Base-by-base conservation (phyloP, 805 yeast species). In the Saccharomycopsis babjevae region DNA sequence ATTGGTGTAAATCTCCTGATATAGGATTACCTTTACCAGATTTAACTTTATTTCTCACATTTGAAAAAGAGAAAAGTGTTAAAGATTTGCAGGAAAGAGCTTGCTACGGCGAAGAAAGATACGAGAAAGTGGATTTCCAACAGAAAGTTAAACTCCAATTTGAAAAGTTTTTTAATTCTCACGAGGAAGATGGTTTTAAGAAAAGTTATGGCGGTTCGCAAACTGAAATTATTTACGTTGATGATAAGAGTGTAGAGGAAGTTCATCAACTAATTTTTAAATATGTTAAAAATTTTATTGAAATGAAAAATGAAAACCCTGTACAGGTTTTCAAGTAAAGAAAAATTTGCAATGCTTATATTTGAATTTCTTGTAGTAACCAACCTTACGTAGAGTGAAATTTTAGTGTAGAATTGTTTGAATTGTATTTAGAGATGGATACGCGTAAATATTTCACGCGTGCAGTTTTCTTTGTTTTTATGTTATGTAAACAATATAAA, bases 21-120 rank as follows among this genome's bases (percentile, higher is more conserved):
- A 73, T 72, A 30, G 98, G 98, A 0, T 77, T 94, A 15, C 91
- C 96, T 1, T 81, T 76, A 65, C 98, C 99, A 0, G 99, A 94
- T 71, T 63, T 87, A 57, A 87, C 93, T 0, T 60, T 94, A 0
- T 94, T 93, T 66, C 74, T 94, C 62, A 84, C 88, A 43, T 78
- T 88, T 50, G 74, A 79, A 54, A 77, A 82, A 38, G 68, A 72
- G 64, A 79, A 73, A 6, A 73, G 72, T 2, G 71, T 67, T 39
- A 60, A 63, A 10, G 77, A 76, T 50, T 68, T 77, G 32, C 69
- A 76, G 25, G 65, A 70, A 20, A 77, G 98, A 60, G 83, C 83
- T 11, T 96, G 96, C 0, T 94, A 88, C 76, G 99, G 99, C 15
- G 87, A 84, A n/a, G 99, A 94, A 71, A 76, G 97, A 59, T 94